Evolutionary conservation across 768 basidiomycete species (phyloP).

Genomic region (Boletus sensibilis): DNA sequence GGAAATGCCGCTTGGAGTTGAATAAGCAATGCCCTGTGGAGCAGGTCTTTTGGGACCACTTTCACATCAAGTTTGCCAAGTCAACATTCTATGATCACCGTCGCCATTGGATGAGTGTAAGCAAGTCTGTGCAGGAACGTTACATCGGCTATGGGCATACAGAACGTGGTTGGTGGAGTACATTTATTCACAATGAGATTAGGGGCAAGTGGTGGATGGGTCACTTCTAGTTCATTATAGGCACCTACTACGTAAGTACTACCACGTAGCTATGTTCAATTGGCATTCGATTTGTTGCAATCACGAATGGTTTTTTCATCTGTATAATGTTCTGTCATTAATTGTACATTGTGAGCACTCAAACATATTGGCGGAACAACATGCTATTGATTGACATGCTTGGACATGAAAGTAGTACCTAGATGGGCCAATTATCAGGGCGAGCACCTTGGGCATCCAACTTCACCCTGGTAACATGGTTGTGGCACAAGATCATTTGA

Average conservation of each 20-base stretch:
- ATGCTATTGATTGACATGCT: too few species aligned
- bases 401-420: too few species aligned
- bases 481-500: conserved; percentile 35
- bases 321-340: too few species aligned
- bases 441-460: background rate
- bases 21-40: background rate
- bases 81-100: conserved; percentile 2
- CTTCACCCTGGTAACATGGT: conserved; percentile 2
- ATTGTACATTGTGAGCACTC: too few species aligned
- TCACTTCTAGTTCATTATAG: too few species aligned
- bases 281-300: too few species aligned
- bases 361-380: too few species aligned
- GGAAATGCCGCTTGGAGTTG: background rate
- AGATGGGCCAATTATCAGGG: conserved; percentile 7
- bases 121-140: accelerated
- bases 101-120: background rate
- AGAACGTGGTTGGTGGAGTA: background rate
- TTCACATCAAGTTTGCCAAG: background rate
- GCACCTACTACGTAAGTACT: too few species aligned
- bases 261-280: too few species aligned
- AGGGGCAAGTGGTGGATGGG: too few species aligned
- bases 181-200: background rate
- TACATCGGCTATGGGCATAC: background rate
- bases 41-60: background rate
- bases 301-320: too few species aligned